A percentile compares a stretch with the other conserved stretches of the same genome.
phyloP scores from a whole-genome alignment of 306 rosid genomes.

The Prunus davidiana region DNA sequence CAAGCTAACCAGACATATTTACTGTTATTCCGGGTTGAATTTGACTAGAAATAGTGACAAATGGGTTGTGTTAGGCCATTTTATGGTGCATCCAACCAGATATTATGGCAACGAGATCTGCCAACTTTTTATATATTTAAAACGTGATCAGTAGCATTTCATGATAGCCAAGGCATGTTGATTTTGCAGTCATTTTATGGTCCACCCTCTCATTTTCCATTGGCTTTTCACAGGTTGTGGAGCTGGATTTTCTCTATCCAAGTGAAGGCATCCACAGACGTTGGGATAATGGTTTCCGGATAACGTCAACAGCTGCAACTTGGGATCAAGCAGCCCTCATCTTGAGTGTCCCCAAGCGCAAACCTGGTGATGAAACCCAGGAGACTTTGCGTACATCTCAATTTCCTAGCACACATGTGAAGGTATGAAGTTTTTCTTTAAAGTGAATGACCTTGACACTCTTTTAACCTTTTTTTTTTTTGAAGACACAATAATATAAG shows the following conservation, averaged over 20 bases:
- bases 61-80: neutral
- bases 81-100: neutral
- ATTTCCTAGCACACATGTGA: constrained; percentile 92
- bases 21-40: neutral
- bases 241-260: constrained; percentile 96
- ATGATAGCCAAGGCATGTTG: neutral
- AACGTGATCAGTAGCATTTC: neutral
- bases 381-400: constrained; percentile 94
- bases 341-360: constrained; percentile 85
- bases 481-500: neutral
- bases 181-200: neutral
- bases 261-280: constrained; percentile 97
- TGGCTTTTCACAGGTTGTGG: constrained; percentile 62
- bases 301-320: constrained; percentile 94
- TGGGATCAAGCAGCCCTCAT: constrained; percentile 94
- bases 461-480: neutral
- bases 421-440: constrained; percentile 35
- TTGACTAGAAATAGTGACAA: neutral
- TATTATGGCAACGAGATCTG: neutral
- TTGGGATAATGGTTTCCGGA: constrained; percentile 88
- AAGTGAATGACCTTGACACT: neutral
- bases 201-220: neutral
- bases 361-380: constrained; percentile 87
- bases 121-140: neutral
- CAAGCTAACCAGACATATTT: neutral